Evolutionary conservation across 148 eudicot genomes (phyloP), one percentile per base, ranked within the genome.

Genomic region (Linanthus parryae): DNA sequence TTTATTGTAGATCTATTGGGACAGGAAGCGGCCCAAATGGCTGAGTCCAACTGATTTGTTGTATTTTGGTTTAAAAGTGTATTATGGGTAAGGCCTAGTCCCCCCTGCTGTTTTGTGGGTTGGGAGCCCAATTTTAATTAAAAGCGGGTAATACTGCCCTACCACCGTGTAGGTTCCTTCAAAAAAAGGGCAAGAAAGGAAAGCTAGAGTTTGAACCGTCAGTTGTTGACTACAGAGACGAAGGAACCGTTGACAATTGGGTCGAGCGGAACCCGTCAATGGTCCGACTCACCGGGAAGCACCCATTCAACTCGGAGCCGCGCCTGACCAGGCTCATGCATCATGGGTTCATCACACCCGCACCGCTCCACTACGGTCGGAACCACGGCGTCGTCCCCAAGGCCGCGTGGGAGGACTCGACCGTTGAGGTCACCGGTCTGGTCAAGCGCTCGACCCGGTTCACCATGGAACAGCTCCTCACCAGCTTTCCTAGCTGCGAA

Each of bases 331-430:
- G 83, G 20, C 85, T 92, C 47, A 92, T 92, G 98, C 74, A 84
- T 70, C 87, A 80, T 64, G 96, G 98, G 12, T 92, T 92, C 80
- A 79, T 92, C 12, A 92, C 98, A 16, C 96, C 98, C 3, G 98
- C 70, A 12, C 91, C 94, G 1, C 72, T 92, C 42, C 98, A 92
- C 67, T 92, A 92, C 55, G 98, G 87, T 31, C 80, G 98, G 10
- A 92, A 87, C 73, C 98, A 92, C 68, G 98, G 98, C 0, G 52
- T 81, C 0, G 98, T 92, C 52, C 96, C 96, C 0, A 64, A 50
- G 3, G 87, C 74, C 8, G 31, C 54, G 5, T 92, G 88, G 85
- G 85, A 75, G 1, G 77, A 73, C 42, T 92, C 96, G 98, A 68
- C 78, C 48, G 66, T 92, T 1, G 98, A 92, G 56, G 70, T 92